These are phyloP conservation scores for Blastosporella zonata DNA, from an alignment of 1,284 basidiomycete species.

Conservation along the genomic window DNA sequence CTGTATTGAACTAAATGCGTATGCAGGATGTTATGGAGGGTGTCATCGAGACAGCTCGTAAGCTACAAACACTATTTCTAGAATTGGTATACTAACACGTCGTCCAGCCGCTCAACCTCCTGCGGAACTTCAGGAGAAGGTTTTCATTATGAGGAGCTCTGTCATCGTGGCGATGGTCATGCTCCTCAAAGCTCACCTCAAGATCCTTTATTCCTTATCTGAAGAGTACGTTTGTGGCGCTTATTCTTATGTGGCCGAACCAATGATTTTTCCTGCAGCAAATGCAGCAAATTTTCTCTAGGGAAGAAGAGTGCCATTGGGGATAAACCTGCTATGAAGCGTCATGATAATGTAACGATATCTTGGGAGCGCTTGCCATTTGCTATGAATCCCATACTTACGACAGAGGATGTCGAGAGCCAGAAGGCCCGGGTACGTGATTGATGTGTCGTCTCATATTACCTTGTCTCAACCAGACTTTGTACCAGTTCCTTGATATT, in stretches of 20 bases:
- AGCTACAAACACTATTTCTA: background rate
- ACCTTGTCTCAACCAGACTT: conserved; percentile 4
- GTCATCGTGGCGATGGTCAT: conserved; percentile 79
- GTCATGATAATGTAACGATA: conserved; percentile 60
- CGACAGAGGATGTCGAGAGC: conserved; percentile 49
- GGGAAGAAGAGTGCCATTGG: conserved; percentile 86
- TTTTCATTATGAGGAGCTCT: conserved; percentile 57
- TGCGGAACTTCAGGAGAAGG: conserved; percentile 28
- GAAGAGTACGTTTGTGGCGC: conserved; percentile 68
- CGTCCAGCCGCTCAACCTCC: conserved; percentile 8
- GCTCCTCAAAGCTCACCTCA: conserved; percentile 81
- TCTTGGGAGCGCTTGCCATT: conserved; percentile 73
- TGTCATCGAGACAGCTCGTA: conserved; percentile 11
- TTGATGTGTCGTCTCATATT: background rate
- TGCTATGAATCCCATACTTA: conserved; percentile 55
- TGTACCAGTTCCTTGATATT: conserved; percentile 64
- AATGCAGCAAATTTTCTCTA: conserved; percentile 81
- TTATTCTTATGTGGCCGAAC: background rate
- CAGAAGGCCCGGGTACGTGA: conserved; percentile 59
- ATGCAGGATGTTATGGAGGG: conserved; percentile 18
- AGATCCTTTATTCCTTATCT: conserved; percentile 75
- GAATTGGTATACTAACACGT: background rate
- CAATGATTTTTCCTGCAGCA: conserved; percentile 45
- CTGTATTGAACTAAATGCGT: background rate
- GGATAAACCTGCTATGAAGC: conserved; percentile 72